A percentile compares a stretch with the other conserved stretches of the same genome.
These are phyloP conservation scores for Phaeoacremonium minimum DNA, from an alignment of 2,329 filamentous ascomycete species.

Conservation along the genomic window DNA sequence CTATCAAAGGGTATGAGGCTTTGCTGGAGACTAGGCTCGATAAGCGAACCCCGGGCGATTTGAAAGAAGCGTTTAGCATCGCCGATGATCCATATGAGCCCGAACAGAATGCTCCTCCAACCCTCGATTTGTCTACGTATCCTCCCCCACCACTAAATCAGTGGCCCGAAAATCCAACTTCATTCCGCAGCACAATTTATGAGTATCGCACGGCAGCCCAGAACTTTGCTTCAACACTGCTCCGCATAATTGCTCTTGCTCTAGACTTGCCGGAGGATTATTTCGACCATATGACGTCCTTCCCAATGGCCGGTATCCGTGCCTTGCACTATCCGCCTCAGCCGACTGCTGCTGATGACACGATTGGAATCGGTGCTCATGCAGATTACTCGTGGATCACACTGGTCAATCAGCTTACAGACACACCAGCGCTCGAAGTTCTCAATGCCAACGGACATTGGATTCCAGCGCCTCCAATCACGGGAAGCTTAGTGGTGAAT, in stretches of 20 bases:
- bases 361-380: conserved; percentile 30
- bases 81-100: conserved; percentile 17
- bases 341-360: conserved; percentile 7
- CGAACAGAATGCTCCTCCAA: conserved; percentile 9
- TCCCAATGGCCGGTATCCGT: conserved; percentile 36
- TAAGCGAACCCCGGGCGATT: conserved; percentile 9
- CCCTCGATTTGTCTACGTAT: conserved; percentile 1
- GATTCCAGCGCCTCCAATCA: conserved; percentile 33
- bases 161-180: conserved; percentile 3
- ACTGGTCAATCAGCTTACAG: no score
- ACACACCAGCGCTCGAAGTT: conserved; percentile 40
- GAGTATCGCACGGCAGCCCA: conserved; percentile 10
- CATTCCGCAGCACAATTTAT: conserved; percentile 11
- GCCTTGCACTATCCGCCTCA: conserved; percentile 37
- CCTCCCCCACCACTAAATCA: conserved; percentile 5
- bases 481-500: conserved; percentile 36
- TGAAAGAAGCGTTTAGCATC: conserved; percentile 17
- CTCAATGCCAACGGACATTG: conserved; percentile 33
- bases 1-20: conserved; percentile 14
- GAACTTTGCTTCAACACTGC: conserved; percentile 8
- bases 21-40: conserved; percentile 13
- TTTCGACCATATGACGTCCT: conserved; percentile 32
- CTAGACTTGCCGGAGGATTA: conserved; percentile 18
- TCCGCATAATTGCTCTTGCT: conserved; percentile 15
- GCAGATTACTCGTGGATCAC: no score